These are phyloP conservation scores for Fusarium brevicatenulatum DNA, from an alignment of 2,329 filamentous ascomycete genomes.

Conservation along the genomic window DNA sequence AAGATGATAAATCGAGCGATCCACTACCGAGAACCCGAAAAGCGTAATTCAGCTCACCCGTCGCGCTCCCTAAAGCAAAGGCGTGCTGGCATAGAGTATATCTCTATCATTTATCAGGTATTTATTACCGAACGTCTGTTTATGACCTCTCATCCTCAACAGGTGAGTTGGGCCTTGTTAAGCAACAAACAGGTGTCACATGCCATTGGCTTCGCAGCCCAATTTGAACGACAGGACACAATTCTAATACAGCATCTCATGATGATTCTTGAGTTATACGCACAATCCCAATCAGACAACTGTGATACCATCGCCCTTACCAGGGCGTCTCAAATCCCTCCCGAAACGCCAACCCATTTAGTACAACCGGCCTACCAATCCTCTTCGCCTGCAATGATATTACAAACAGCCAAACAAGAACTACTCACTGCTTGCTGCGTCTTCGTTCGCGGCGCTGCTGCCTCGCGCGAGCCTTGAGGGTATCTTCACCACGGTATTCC, in stretches of 20 bases:
- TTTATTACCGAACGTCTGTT: not conserved
- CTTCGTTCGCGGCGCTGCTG: slow-evolving; percentile 70
- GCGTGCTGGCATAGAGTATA: not conserved
- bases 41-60: not conserved
- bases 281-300: slow-evolving; percentile 5
- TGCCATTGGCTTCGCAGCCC: not conserved
- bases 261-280: slow-evolving; percentile 17
- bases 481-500: slow-evolving; percentile 68
- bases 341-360: slow-evolving; percentile 37
- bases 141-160: not conserved
- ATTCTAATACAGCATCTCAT: slow-evolving; percentile 1
- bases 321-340: slow-evolving; percentile 23
- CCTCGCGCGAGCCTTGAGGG: slow-evolving; percentile 67
- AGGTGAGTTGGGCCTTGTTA: not conserved
- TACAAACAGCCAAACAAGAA: slow-evolving; percentile 34
- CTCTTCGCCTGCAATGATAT: slow-evolving; percentile 22
- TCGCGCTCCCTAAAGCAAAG: not conserved
- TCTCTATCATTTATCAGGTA: not conserved
- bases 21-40: not conserved
- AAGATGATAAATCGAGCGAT: not conserved
- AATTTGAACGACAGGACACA: not conserved
- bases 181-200: slow-evolving; percentile 11
- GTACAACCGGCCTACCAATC: slow-evolving; percentile 24
- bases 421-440: slow-evolving; percentile 55
- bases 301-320: slow-evolving; percentile 18